Conservation (phyloP, 2,329 filamentous ascomycete genomes). For the Fusarium sacchari region DNA sequence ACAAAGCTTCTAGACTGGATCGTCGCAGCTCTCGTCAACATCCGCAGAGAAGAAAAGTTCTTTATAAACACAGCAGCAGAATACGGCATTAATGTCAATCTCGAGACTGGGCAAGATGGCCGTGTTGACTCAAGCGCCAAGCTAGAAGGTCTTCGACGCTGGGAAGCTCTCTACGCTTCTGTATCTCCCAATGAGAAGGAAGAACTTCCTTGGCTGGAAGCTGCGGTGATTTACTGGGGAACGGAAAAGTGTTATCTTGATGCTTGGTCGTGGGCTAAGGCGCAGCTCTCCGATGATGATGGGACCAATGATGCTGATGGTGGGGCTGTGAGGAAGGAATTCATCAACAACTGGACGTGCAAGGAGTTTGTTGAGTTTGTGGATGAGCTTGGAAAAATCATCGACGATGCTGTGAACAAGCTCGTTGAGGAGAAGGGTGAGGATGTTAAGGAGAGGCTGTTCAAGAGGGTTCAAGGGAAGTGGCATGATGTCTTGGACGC, state of each 20-base stretch:
- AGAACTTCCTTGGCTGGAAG: conserved; percentile 67
- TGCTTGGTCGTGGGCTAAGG: conserved; percentile 65
- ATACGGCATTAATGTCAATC: conserved; percentile 65
- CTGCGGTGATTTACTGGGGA: conserved; percentile 79
- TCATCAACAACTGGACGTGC: conserved; percentile 76
- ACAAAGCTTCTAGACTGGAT: conserved; percentile 70
- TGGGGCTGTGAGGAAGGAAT: conserved; percentile 69
- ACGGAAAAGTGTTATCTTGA: conserved; percentile 74
- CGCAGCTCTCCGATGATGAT: conserved; percentile 45
- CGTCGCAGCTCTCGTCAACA: conserved; percentile 71
- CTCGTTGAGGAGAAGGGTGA: conserved; percentile 51
- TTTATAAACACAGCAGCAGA: conserved; percentile 71
- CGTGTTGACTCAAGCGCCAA: conserved; percentile 47
- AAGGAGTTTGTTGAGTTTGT: conserved; percentile 70
- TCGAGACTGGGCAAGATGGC: conserved; percentile 38
- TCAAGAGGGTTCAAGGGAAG: conserved; percentile 54
- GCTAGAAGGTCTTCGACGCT: conserved; percentile 52
- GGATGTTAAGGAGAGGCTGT: conserved; percentile 44
- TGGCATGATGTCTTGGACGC: conserved; percentile 64
- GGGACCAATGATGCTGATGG: conserved; percentile 66
- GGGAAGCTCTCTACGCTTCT: conserved; percentile 62
- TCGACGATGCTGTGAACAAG: conserved; percentile 62
- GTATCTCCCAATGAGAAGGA: conserved; percentile 57
- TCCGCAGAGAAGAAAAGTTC: conserved; percentile 73
- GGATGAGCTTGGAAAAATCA: conserved; percentile 60